Evolutionary conservation across 2,329 filamentous ascomycete species (phyloP).

Genomic region (Arthrobotrys sinensis): DNA sequence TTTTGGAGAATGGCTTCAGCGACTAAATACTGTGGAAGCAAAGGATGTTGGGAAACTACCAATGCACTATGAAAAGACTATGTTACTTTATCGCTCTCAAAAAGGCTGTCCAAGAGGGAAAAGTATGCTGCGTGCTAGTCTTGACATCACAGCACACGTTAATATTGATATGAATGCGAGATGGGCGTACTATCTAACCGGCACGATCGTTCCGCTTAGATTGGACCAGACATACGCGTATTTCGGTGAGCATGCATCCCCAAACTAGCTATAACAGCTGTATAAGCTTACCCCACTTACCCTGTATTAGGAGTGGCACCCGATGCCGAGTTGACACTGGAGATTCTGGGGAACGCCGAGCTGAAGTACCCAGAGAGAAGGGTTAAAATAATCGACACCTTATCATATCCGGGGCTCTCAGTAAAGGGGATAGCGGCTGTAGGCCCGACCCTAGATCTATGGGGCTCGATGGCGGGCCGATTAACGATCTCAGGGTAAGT

Average conservation of each 20-base stretch:
- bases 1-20: slow-evolving; percentile 13
- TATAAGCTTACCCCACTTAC: no score
- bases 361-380: slow-evolving; percentile 54
- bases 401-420: slow-evolving; percentile 63
- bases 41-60: slow-evolving; percentile 51
- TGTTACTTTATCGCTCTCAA: slow-evolving; percentile 15
- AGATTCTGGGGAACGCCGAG: slow-evolving; percentile 57
- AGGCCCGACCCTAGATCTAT: slow-evolving; percentile 63
- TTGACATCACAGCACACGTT: slow-evolving; percentile 61
- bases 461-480: slow-evolving; percentile 24
- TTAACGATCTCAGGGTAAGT: slow-evolving; percentile 45
- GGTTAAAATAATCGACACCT: slow-evolving; percentile 62
- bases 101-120: slow-evolving; percentile 47
- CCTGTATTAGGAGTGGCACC: slow-evolving; percentile 41
- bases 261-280: no score
- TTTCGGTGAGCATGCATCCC: slow-evolving; percentile 31
- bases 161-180: slow-evolving; percentile 62
- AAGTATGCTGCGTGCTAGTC: slow-evolving; percentile 43
- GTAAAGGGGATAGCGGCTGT: slow-evolving; percentile 65
- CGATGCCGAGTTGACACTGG: slow-evolving; percentile 39
- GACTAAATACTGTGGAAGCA: background rate
- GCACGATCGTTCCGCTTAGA: slow-evolving; percentile 62
- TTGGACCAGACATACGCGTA: slow-evolving; percentile 52
- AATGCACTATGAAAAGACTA: slow-evolving; percentile 62
- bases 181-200: slow-evolving; percentile 64